Base-by-base conservation (phyloP, 1,139 yeast species). In the Saccharomyces hybrid region DNA sequence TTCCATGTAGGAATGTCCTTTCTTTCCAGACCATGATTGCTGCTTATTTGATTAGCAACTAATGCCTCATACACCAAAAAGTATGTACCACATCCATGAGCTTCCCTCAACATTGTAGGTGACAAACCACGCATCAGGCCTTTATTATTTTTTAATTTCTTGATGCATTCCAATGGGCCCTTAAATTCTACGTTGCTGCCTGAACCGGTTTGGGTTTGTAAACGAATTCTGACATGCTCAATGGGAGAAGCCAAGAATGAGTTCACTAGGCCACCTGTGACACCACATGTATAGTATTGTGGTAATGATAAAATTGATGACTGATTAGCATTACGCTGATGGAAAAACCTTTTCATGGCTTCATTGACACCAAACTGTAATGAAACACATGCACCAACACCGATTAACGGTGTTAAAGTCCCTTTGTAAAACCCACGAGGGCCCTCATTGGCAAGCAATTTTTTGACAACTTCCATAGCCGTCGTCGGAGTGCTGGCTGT, bases 371-470 rank as follows among this genome's bases (percentile, higher is more conserved):
- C 93, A 68, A 85, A 85, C 64, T 84, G 89, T 32, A 90, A 87
- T 3, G 96, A 88, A 14, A 90, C 83, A 75, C 95, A 87, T 0
- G 96, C 96, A 56, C 98, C 98, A 31, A 90, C 95, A 38, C 98
- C 98, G 46, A 90, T 73, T 64, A 91, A 76, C 2, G 98, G 98
- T 0, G 87, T 82, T 58, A 86, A 69, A 0, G 96, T 90, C 38
- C 97, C 97, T 71, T 89, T 89, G 71, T 91, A 91, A 68, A 91
- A 89, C 0, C 93, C 97, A 48, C 73, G 66, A 11, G 81, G 75
- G 0, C 97, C 97, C 71, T 91, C 97, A 55, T 85, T 81, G 51
- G 78, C 76, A 49, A 90, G 50, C 53, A 91, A 75, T 63, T 81
- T 79, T 65, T 80, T 80, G 34, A 89, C 82, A 4, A 89, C 96